Conservation (phyloP, 305 asterid species). For the Withania somnifera region DNA sequence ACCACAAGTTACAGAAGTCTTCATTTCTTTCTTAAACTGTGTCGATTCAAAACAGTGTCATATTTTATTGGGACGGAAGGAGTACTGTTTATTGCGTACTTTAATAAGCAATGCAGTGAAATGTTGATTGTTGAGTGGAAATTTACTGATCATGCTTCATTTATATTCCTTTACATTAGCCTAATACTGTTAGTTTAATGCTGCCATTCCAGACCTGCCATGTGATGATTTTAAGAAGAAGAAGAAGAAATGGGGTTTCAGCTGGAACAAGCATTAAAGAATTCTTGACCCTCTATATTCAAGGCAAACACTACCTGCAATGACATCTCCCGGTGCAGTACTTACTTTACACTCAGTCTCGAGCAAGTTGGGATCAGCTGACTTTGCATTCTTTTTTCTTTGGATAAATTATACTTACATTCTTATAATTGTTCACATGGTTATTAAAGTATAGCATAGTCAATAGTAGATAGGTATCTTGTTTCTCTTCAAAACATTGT, state of each 20-base stretch:
- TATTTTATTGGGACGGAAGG: background rate
- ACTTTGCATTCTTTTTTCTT: too few species aligned
- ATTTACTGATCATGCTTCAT: background rate
- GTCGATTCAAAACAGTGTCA: background rate
- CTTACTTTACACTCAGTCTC: background rate
- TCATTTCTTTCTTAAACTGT: background rate
- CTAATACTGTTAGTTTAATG: background rate
- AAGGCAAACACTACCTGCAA: background rate
- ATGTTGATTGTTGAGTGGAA: background rate
- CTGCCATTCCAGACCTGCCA: conserved; percentile 37
- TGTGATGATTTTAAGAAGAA: conserved; percentile 55
- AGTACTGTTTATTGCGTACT: background rate
- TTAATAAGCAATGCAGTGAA: background rate
- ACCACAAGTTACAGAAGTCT: background rate
- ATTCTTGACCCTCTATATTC: background rate
- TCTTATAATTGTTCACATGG: background rate
- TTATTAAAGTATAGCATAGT: background rate
- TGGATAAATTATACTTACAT: too few species aligned
- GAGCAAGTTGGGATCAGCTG: background rate
- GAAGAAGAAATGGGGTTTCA: conserved; percentile 67
- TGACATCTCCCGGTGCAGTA: background rate
- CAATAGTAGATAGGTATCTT: background rate
- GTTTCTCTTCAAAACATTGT: background rate
- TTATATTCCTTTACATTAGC: background rate
- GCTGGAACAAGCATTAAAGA: conserved; percentile 43